These are phyloP conservation scores for Yamadazyma aaseri DNA, from an alignment of 1,139 yeast species.

Conservation along the genomic window DNA sequence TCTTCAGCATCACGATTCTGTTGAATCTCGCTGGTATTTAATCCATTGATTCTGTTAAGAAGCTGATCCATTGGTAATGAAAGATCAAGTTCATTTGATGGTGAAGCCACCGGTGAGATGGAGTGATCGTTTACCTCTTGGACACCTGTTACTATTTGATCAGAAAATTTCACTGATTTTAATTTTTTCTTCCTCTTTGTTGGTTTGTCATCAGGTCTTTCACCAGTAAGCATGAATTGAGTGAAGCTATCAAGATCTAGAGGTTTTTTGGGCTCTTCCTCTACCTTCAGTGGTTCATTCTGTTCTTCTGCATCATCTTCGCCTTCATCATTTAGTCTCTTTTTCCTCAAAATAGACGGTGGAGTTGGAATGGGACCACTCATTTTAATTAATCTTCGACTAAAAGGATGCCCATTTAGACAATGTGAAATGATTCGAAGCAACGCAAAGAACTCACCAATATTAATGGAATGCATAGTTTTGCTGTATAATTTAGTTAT, in stretches of 20 bases:
- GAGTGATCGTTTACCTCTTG: constrained; percentile 22
- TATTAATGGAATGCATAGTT: constrained; percentile 51
- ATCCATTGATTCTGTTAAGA: constrained; percentile 38
- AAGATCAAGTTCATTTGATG: constrained; percentile 45
- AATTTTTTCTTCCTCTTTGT: constrained; percentile 36
- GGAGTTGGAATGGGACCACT: constrained; percentile 67
- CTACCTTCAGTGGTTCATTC: constrained; percentile 12
- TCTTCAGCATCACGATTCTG: constrained; percentile 46
- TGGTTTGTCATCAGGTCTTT: constrained; percentile 49
- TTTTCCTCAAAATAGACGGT: constrained; percentile 60
- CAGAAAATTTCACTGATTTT: constrained; percentile 71
- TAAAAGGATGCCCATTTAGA: constrained; percentile 46
- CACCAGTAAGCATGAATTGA: constrained; percentile 71
- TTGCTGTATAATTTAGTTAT: constrained; percentile 52
- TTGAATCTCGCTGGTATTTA: constrained; percentile 10
- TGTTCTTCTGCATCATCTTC: constrained; percentile 26
- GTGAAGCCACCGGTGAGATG: constrained; percentile 22
- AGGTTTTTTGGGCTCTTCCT: constrained; percentile 20
- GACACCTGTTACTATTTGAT: constrained; percentile 51
- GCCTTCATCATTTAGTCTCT: constrained; percentile 46
- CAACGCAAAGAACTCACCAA: constrained; percentile 76
- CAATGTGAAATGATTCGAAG: constrained; percentile 64
- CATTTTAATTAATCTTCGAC: constrained; percentile 47
- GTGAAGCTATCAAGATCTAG: constrained; percentile 72
- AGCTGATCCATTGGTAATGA: constrained; percentile 76